Evolutionary conservation across 169 alveolate genomes (phyloP), one percentile per base, ranked within the genome.

Genomic region (Plasmodium fragile): DNA sequence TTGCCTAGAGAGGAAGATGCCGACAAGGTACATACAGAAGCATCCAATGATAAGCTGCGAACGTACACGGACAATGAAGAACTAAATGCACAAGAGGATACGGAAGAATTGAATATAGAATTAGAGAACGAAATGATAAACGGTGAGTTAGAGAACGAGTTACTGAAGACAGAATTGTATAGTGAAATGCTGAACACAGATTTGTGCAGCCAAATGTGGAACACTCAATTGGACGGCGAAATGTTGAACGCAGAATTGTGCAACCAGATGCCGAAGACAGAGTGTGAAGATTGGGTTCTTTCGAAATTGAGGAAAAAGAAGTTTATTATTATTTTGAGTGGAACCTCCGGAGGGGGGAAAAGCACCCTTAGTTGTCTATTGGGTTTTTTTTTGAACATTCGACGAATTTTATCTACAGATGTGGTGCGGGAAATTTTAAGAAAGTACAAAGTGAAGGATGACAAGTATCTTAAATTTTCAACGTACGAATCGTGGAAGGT

Each of bases 401-500:
- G 70, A 34, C 41, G 82, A 49, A 89, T 89, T 89, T 34, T 89
- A 32, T 89, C 94, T 10, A 89, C 94, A 28, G 94, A 89, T 59
- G 43, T 89, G 25, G 49, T 89, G 78, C 43, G 94, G 45, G 94
- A 89, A 78, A 49, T 89, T 36, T 78, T 89, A 77, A 78, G 89
- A 89, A 78, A 55, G 18, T 89, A 78, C 81, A 25, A 89, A 25
- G 25, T 79, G 70, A 55, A 78, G 34, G 72, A 77, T 78, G 89
- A 78, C 16, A 77, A 41, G 52, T 89, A 28, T 78, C 94, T 89
- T 55, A 78, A 78, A 13, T 89, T 34, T 59, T 89, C 94, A 22
- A 89, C 94, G 18, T 89, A 89, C 52, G 94, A 89, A 78, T 89
- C 89, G 30, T 89, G 94, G 94, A 89, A 59, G 71, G 32, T 89